Evolutionary conservation across 1,139 yeast genomes (phyloP).

Genomic region (Suhomyces chickasaworum): DNA sequence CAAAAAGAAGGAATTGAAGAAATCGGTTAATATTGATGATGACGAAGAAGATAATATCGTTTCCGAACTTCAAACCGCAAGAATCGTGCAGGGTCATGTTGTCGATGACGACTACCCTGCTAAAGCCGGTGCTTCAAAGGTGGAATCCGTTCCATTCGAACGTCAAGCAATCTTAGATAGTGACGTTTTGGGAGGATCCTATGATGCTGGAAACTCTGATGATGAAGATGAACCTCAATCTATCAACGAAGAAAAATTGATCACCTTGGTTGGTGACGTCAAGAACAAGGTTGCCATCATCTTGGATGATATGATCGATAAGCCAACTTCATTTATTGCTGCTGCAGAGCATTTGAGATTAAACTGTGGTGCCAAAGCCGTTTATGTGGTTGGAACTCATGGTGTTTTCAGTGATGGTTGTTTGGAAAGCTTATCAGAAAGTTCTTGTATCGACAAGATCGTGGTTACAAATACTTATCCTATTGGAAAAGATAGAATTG

Average conservation of each 20-base stretch:
- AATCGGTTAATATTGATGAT: constrained; percentile 28
- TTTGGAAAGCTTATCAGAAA: constrained; percentile 72
- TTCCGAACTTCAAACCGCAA: constrained; percentile 90
- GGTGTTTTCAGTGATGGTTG: constrained; percentile 91
- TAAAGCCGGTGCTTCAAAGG: constrained; percentile 1
- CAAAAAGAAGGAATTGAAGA: constrained; percentile 42
- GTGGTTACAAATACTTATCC: constrained; percentile 98
- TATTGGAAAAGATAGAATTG: constrained; percentile 61
- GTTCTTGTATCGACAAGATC: constrained; percentile 80
- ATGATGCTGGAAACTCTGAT: constrained; percentile 75
- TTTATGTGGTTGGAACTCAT: constrained; percentile 91
- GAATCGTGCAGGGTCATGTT: constrained; percentile 96
- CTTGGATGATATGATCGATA: constrained; percentile 95
- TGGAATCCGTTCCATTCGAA: constrained; percentile 13
- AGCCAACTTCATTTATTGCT: constrained; percentile 89
- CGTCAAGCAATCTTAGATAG: constrained; percentile 30
- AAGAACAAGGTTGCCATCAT: constrained; percentile 88
- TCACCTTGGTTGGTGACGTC: constrained; percentile 96
- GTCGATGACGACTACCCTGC: constrained; percentile 76
- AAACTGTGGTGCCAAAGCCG: constrained; percentile 93
- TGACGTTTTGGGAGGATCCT: constrained; percentile 80
- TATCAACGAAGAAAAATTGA: constrained; percentile 71
- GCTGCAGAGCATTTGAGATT: constrained; percentile 96
- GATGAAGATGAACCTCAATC: constrained; percentile 81
- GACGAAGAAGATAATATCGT: constrained; percentile 66